A percentile compares a stretch with the other conserved stretches of the same genome.
These are phyloP conservation scores for Fraxinus sp. DNA, from an alignment of 305 asterid species.

Conservation along the genomic window DNA sequence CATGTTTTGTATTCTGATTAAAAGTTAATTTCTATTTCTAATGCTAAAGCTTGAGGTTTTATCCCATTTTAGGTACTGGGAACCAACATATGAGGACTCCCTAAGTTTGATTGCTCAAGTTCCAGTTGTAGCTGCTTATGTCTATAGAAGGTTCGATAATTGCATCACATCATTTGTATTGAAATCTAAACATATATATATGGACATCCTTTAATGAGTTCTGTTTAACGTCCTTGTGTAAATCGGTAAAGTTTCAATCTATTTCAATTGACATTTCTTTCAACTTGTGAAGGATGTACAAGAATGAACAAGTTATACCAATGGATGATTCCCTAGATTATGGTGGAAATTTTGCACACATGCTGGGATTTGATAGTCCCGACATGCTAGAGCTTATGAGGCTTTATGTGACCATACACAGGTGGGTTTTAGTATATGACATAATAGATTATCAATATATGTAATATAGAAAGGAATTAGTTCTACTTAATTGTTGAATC, in stretches of 20 bases:
- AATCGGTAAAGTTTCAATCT: neutral
- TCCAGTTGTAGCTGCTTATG: slow-evolving; percentile 67
- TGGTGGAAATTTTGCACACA: slow-evolving; percentile 79
- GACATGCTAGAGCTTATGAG: slow-evolving; percentile 95
- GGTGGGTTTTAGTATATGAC: slow-evolving; percentile 36
- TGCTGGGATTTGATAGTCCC: slow-evolving; percentile 83
- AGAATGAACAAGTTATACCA: slow-evolving; percentile 59
- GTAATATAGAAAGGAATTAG: neutral
- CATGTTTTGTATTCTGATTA: neutral
- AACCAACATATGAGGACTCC: slow-evolving; percentile 76
- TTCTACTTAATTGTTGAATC: slow-evolving; percentile 9
- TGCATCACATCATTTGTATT: neutral
- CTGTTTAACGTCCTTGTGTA: neutral
- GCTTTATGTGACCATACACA: slow-evolving; percentile 90
- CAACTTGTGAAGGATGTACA: slow-evolving; percentile 60
- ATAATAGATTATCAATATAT: neutral
- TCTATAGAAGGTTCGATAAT: slow-evolving; percentile 73
- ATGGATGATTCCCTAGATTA: slow-evolving; percentile 72
- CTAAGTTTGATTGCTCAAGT: slow-evolving; percentile 81
- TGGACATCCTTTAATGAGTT: slow-evolving; percentile 1
- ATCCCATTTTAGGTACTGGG: slow-evolving; percentile 62
- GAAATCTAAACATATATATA: neutral
- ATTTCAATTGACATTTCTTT: slow-evolving; percentile 13
- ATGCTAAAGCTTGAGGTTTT: slow-evolving; percentile 25
- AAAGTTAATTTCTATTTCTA: neutral